A percentile compares a stretch with the other conserved stretches of the same genome.
phyloP scores from a whole-genome alignment of 2,329 filamentous ascomycete genomes.

The Botrytis deweyae region DNA sequence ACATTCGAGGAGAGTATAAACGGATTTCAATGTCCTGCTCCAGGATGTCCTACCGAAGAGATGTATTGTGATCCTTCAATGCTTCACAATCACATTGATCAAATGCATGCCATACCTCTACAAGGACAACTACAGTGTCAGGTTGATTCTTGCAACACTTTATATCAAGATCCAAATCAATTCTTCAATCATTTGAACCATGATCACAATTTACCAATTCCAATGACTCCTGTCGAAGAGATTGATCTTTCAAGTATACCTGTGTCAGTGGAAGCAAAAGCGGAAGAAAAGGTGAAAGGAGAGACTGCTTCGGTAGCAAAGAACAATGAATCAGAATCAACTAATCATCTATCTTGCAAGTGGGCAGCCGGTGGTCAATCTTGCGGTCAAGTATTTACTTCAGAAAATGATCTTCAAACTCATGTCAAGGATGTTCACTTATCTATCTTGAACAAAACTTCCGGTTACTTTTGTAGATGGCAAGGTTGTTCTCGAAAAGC shows the following conservation, averaged over 20 bases:
- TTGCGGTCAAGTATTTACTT: slow-evolving; percentile 29
- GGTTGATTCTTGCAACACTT: slow-evolving; percentile 31
- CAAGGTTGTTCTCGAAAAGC: slow-evolving; percentile 50
- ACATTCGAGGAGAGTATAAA: slow-evolving; percentile 30
- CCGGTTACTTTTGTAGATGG: slow-evolving; percentile 58
- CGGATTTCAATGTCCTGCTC: slow-evolving; percentile 34
- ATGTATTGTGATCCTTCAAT: slow-evolving; percentile 31
- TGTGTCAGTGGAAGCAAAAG: not conserved
- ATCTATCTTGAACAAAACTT: slow-evolving; percentile 45
- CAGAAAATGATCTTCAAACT: slow-evolving; percentile 51
- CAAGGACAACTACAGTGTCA: slow-evolving; percentile 34
- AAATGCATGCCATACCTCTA: slow-evolving; percentile 34
- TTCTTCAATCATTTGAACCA: slow-evolving; percentile 34
- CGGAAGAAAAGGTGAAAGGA: slow-evolving; percentile 8
- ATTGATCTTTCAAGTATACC: slow-evolving; percentile 24
- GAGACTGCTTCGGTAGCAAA: slow-evolving; percentile 1
- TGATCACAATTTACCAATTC: slow-evolving; percentile 30
- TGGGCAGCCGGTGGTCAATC: slow-evolving; percentile 29
- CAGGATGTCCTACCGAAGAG: slow-evolving; percentile 29
- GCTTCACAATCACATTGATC: slow-evolving; percentile 37
- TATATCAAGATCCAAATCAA: slow-evolving; percentile 31
- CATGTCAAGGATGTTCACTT: slow-evolving; percentile 56
- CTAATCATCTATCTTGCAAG: slow-evolving; percentile 31
- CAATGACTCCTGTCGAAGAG: slow-evolving; percentile 25
- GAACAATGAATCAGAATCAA: slow-evolving; percentile 5